phyloP scores from a whole-genome alignment of 108 stramenopile genomes.

The Skeletonema marinoi region DNA sequence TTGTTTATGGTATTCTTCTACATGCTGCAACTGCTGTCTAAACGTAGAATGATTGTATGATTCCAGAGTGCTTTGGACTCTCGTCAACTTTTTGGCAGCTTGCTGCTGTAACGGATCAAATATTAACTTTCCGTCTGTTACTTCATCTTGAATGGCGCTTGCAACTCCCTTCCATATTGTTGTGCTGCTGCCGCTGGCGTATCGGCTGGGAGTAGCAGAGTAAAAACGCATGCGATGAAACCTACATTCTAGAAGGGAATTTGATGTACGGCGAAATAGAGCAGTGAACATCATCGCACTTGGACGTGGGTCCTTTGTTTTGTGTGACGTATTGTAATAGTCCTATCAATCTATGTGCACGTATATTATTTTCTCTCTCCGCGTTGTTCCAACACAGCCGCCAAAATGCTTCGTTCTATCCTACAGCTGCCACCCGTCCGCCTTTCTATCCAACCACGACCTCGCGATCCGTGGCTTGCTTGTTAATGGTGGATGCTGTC shows the following conservation, averaged over 20 bases:
- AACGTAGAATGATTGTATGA: conserved; percentile 42
- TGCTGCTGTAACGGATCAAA: conserved; percentile 55
- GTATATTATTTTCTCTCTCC: too few relatives aligned
- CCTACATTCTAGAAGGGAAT: neutral
- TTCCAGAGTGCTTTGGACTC: conserved; percentile 54
- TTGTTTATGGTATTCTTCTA: neutral
- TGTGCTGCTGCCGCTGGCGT: neutral
- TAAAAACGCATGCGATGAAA: neutral
- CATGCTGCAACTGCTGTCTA: conserved; percentile 12
- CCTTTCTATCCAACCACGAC: too few relatives aligned
- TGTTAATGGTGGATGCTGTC: too few relatives aligned
- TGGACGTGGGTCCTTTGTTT: too few relatives aligned
- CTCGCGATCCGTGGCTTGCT: too few relatives aligned
- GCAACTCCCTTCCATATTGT: conserved; percentile 1
- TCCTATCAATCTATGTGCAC: too few relatives aligned
- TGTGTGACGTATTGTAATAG: too few relatives aligned
- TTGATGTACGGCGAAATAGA: neutral
- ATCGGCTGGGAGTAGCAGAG: neutral
- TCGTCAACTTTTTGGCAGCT: conserved; percentile 57
- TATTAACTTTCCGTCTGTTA: conserved; percentile 14
- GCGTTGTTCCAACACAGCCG: too few relatives aligned
- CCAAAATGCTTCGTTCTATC: too few relatives aligned
- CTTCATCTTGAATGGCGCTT: conserved; percentile 3
- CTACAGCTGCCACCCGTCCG: too few relatives aligned
- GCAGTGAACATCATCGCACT: too few relatives aligned